Evolutionary conservation across 805 yeast species (phyloP).

Genomic region (Helenozyma rhizophorensis): DNA sequence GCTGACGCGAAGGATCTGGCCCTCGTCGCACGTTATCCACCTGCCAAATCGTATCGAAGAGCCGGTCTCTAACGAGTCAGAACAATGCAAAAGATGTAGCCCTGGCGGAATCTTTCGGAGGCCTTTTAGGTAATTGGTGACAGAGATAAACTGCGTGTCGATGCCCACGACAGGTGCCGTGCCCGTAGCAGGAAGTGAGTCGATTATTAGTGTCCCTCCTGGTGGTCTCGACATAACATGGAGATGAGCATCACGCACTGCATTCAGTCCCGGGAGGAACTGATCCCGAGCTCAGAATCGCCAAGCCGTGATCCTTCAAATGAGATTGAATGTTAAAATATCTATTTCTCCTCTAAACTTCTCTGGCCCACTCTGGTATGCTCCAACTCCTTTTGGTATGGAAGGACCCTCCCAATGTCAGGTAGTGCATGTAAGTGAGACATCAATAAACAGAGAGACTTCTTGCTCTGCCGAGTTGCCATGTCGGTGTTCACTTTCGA

Average conservation of each 20-base stretch:
- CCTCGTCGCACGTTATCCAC: conserved; percentile 38
- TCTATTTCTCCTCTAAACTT: too few species aligned
- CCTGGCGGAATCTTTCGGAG: conserved; percentile 50
- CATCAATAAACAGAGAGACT: too few species aligned
- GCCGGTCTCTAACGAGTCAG: conserved; percentile 11
- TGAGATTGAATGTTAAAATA: too few species aligned
- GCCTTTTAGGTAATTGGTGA: conserved; percentile 41
- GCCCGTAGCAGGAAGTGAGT: conserved; percentile 12
- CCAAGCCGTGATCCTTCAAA: too few species aligned
- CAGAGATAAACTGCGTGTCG: conserved; percentile 45
- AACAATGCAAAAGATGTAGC: conserved; percentile 52
- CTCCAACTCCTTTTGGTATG: too few species aligned
- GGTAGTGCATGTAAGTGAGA: too few species aligned
- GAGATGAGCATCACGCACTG: too few species aligned
- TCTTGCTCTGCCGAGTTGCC: too few species aligned
- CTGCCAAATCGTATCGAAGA: conserved; percentile 28
- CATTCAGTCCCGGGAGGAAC: too few species aligned
- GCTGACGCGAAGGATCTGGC: conserved; percentile 25
- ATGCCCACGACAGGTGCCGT: conserved; percentile 34
- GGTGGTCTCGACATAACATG: conserved; percentile 14
- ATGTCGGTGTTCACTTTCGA: conserved; percentile 16
- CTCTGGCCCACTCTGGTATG: too few species aligned
- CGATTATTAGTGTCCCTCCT: conserved; percentile 19
- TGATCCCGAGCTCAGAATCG: too few species aligned
- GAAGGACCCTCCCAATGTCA: too few species aligned